Evolutionary conservation across 2,329 filamentous ascomycete genomes (phyloP), one percentile per base, ranked within the genome.

Genomic region (Leptoxyphium fumago): DNA sequence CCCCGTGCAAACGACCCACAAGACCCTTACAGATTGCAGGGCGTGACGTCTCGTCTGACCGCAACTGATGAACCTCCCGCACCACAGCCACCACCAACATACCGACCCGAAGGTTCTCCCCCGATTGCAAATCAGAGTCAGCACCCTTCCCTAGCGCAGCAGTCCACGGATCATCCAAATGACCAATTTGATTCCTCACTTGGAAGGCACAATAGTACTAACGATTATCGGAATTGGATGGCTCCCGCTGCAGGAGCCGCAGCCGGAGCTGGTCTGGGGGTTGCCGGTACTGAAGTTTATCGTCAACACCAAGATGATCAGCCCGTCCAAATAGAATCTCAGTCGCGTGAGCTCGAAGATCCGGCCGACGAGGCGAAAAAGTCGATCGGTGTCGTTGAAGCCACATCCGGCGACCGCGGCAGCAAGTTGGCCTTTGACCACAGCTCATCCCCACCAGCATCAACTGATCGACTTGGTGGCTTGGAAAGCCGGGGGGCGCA

Each of bases 221-320:
- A 65, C 15, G 13, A 36, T 42, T 60, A 64, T 44, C 69, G 69
- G 13, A 64, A 71, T 28, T 78, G 73, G 73, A 69, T 77, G 62
- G 68, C 64, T 17, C 70, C 70, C 29, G 64, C 63, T n/a, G 67
- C 65, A 10, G 58, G 48, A 5, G 61, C 57, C 32, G 58, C 51
- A 15, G 68, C 62, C 9, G 66, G 65, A 29, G 63, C 53, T 29
- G 66, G 66, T 38, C 67, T 64, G 28, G 65, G 64, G 7, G 55
- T 51, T 6, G 61, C 48, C 52, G 44, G 39, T 45, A 14, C 44
- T 10, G 15, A 41, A 10, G 8, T 7, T 26, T 26, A 26, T 26
- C 21, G 21, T 7, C 21, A 26, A 3, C 21, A 26, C 21, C 21
- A 26, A 26, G 21, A 26, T 4, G 21, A 7, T 7, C 21, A 26